Evolutionary conservation across 2,329 filamentous ascomycete genomes (phyloP).

Genomic region (Phialemonium atrogriseum): DNA sequence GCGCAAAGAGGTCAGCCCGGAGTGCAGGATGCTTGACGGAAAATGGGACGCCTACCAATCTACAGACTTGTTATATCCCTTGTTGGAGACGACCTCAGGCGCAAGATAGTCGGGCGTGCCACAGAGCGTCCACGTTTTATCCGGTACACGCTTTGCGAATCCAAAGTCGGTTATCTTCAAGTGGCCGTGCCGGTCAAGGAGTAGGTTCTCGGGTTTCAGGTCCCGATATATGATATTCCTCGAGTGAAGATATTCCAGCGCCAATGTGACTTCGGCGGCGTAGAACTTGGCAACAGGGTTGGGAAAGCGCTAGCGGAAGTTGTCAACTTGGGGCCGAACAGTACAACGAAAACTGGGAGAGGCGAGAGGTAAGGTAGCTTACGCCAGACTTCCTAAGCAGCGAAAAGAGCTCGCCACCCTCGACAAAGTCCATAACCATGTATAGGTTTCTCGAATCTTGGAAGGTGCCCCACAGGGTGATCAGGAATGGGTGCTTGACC

Average conservation of each 20-base stretch:
- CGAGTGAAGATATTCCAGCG: conserved; percentile 88
- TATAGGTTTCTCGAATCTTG: conserved; percentile 93
- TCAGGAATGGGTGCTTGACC: conserved; percentile 95
- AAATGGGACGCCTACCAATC: conserved; percentile 65
- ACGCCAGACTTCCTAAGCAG: conserved; percentile 87
- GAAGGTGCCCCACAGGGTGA: conserved; percentile 97
- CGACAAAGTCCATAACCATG: conserved; percentile 99
- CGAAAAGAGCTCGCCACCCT: conserved; percentile 95
- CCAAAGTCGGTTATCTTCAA: conserved; percentile 98
- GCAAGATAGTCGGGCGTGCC: conserved; percentile 96
- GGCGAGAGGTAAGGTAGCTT: conserved; percentile 23
- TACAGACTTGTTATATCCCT: conserved; percentile 98
- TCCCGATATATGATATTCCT: conserved; percentile 98
- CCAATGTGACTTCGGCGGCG: conserved; percentile 91
- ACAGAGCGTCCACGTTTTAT: conserved; percentile 98
- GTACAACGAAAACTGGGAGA: neutral
- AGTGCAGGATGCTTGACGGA: conserved; percentile 4
- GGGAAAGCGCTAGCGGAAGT: conserved; percentile 70
- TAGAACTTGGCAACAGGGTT: conserved; percentile 99
- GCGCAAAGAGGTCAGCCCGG: conserved; percentile 1
- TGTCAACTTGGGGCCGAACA: conserved; percentile 10
- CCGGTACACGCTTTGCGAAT: conserved; percentile 94
- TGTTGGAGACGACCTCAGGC: conserved; percentile 96
- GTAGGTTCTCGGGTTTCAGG: conserved; percentile 88
- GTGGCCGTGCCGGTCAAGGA: conserved; percentile 87